Evolutionary conservation across 2,329 filamentous ascomycete genomes (phyloP).

Genomic region (Xylariomycetidae sp.): DNA sequence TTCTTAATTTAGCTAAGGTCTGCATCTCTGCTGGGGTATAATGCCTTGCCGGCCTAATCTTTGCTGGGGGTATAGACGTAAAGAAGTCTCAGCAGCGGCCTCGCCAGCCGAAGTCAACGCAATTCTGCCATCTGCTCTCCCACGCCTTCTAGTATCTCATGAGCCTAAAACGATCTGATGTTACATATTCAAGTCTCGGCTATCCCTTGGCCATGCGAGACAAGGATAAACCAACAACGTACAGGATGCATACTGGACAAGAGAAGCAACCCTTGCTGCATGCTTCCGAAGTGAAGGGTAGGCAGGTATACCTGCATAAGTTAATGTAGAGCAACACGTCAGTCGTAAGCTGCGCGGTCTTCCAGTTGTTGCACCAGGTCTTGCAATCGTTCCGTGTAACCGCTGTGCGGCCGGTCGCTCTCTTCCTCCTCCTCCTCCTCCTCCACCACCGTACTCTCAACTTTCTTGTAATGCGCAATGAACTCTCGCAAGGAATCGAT

Average conservation of each 20-base stretch:
- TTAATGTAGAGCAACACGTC: too few species aligned
- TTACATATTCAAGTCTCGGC: too few species aligned
- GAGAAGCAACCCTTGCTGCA: too few species aligned
- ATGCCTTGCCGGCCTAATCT: constrained; percentile 2
- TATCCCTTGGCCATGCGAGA: too few species aligned
- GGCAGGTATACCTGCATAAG: not conserved
- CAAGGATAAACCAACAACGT: too few species aligned
- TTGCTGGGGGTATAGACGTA: constrained; percentile 7
- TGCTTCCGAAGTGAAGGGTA: too few species aligned
- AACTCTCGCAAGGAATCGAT: constrained; percentile 51
- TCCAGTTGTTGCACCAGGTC: constrained; percentile 34
- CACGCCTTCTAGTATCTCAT: constrained; percentile 2
- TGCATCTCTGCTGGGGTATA: too few species aligned
- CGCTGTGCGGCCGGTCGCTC: constrained; percentile 22
- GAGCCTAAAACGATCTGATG: constrained; percentile 2
- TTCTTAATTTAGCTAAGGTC: too few species aligned
- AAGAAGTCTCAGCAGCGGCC: not conserved
- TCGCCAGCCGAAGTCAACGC: constrained; percentile 6
- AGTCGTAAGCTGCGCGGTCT: constrained; percentile 20
- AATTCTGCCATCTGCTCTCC: constrained; percentile 4
- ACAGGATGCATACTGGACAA: too few species aligned
- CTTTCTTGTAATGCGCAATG: constrained; percentile 43
- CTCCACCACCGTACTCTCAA: constrained; percentile 32
- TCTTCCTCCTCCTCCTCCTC: constrained; percentile 31
- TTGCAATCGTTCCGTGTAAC: constrained; percentile 33